A percentile compares a stretch with the other conserved stretches of the same genome.
phyloP scores from a whole-genome alignment of 2,329 filamentous ascomycete species.

The Iodosphaeria phyllophila region DNA sequence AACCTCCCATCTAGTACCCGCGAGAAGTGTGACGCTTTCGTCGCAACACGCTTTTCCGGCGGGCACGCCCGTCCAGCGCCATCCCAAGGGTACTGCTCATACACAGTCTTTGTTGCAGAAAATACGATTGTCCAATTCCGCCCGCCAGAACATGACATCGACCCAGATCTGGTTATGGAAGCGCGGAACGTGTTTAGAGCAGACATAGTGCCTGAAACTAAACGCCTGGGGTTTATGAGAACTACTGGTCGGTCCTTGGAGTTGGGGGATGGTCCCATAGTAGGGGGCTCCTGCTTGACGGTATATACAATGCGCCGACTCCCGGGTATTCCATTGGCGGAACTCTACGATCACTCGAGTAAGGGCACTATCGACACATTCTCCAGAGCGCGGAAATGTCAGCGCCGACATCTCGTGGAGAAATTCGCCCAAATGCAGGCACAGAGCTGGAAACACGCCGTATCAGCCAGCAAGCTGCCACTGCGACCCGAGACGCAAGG shows the following conservation, averaged over 20 bases:
- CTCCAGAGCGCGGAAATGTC: conserved; percentile 1
- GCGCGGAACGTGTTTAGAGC: conserved; percentile 22
- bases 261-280: conserved; percentile 9
- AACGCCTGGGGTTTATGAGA: conserved; percentile 18
- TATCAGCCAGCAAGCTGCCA: too few relatives aligned
- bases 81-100: conserved; percentile 32
- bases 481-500: conserved; percentile 9
- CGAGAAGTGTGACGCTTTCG: conserved; percentile 15
- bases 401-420: conserved; percentile 15
- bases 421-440: conserved; percentile 23
- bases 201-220: conserved; percentile 20
- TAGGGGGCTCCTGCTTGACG: conserved; percentile 9
- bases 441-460: conserved; percentile 14
- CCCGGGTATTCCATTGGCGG: conserved; percentile 19
- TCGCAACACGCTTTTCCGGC: conserved; percentile 12
- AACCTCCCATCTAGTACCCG: conserved; percentile 9
- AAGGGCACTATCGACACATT: conserved; percentile 1
- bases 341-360: conserved; percentile 8
- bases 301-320: conserved; percentile 24
- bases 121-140: conserved; percentile 28
- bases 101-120: conserved; percentile 22
- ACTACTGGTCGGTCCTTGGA: too few relatives aligned
- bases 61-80: conserved; percentile 13
- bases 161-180: conserved; percentile 16
- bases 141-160: conserved; percentile 20